Evolutionary conservation across 139 green algal species (phyloP).

Genomic region (Picochlorum sp.): DNA sequence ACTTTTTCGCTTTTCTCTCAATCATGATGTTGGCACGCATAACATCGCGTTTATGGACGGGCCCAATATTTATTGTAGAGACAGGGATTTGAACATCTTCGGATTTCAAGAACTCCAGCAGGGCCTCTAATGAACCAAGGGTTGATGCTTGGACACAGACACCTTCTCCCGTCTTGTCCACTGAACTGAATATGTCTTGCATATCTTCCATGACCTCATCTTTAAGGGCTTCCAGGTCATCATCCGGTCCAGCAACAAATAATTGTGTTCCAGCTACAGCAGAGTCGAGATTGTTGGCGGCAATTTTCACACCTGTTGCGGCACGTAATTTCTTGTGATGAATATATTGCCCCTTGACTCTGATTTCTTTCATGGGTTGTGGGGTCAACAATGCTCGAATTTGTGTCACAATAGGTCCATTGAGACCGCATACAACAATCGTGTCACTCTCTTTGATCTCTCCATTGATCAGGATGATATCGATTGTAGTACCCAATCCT

Average conservation of each 20-base stretch:
- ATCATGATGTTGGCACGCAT: slow-evolving; percentile 96
- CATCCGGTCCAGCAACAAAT: slow-evolving; percentile 61
- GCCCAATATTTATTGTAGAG: slow-evolving; percentile 91
- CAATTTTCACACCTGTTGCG: slow-evolving; percentile 92
- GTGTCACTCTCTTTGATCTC: slow-evolving; percentile 76
- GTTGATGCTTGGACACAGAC: slow-evolving; percentile 96
- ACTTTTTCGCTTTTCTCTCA: slow-evolving; percentile 81
- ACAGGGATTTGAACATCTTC: slow-evolving; percentile 77
- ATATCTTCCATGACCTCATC: slow-evolving; percentile 92
- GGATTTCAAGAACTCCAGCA: slow-evolving; percentile 89
- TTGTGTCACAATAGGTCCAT: slow-evolving; percentile 80
- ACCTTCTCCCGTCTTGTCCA: slow-evolving; percentile 69
- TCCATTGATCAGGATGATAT: slow-evolving; percentile 94
- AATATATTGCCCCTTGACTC: slow-evolving; percentile 85
- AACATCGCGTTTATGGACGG: slow-evolving; percentile 87
- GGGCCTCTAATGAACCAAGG: slow-evolving; percentile 94
- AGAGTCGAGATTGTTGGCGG: slow-evolving; percentile 79
- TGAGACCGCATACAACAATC: slow-evolving; percentile 92
- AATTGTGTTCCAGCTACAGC: slow-evolving; percentile 87
- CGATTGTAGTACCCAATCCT: slow-evolving; percentile 95
- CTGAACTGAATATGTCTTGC: slow-evolving; percentile 69
- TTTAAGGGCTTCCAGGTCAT: slow-evolving; percentile 92
- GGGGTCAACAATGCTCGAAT: slow-evolving; percentile 94
- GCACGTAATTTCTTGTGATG: slow-evolving; percentile 96
- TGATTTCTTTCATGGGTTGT: slow-evolving; percentile 83